These are phyloP conservation scores for Aspergillus glaucus DNA, from an alignment of 2,329 filamentous ascomycete genomes.

Conservation along the genomic window DNA sequence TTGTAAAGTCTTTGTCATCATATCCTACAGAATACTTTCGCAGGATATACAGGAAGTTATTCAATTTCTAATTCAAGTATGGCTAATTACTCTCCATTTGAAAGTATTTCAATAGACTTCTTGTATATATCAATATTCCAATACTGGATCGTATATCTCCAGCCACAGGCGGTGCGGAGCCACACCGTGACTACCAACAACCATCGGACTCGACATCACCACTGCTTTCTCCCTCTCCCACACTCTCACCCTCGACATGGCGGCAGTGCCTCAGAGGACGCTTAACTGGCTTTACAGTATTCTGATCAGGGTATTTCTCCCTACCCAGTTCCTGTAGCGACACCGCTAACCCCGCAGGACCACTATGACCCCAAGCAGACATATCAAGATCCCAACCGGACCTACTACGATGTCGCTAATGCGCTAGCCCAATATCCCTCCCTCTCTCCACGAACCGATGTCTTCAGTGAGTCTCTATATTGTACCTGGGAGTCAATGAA, in stretches of 20 bases:
- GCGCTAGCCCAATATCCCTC: conserved; percentile 72
- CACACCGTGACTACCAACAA: not conserved
- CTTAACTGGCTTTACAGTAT: conserved; percentile 95
- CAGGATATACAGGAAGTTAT: too few relatives aligned
- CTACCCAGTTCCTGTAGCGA: conserved; percentile 4
- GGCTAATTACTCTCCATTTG: too few relatives aligned
- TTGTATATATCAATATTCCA: too few relatives aligned
- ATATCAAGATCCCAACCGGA: conserved; percentile 87
- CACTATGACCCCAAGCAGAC: conserved; percentile 55
- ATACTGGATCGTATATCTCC: too few relatives aligned
- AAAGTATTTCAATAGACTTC: too few relatives aligned
- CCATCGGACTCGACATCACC: conserved; percentile 1
- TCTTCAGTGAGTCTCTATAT: conserved; percentile 63
- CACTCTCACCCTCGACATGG: conserved; percentile 33
- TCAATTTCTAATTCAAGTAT: too few relatives aligned
- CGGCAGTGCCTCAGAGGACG: conserved; percentile 76
- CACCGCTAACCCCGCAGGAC: conserved; percentile 22
- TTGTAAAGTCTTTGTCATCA: too few relatives aligned
- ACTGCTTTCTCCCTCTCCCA: conserved; percentile 4
- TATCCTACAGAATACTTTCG: too few relatives aligned
- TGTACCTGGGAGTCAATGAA: too few relatives aligned
- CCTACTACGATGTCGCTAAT: conserved; percentile 85
- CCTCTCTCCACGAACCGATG: conserved; percentile 79
- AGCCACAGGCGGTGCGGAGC: conserved; percentile 4
- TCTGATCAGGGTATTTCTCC: conserved; percentile 59